Conservation (phyloP, 129 eudicot species). For the Kitagawia praeruptora region DNA sequence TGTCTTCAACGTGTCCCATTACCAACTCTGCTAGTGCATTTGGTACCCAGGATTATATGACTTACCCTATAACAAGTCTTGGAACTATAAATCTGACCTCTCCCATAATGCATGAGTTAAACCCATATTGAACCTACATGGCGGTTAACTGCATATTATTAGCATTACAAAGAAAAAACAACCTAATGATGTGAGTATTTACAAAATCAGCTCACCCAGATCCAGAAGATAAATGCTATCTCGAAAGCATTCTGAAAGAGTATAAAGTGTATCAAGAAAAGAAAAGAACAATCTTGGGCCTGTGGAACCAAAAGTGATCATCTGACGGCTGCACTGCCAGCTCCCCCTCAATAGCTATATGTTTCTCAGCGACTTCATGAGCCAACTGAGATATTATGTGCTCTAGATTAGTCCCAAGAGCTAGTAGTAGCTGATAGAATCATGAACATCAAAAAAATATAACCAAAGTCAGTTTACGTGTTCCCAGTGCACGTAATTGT, state of each 20-base stretch:
- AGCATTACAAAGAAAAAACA: background rate
- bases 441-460: too few relatives aligned
- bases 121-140: slow-evolving; percentile 66
- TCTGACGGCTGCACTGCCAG: slow-evolving; percentile 74
- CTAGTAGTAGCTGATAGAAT: too few relatives aligned
- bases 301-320: slow-evolving; percentile 81
- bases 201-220: background rate
- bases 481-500: too few relatives aligned
- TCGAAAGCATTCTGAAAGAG: too few relatives aligned
- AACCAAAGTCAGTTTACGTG: too few relatives aligned
- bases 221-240: too few relatives aligned
- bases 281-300: slow-evolving; percentile 59
- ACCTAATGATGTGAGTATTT: background rate
- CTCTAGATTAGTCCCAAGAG: too few relatives aligned
- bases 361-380: too few relatives aligned
- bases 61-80: slow-evolving; percentile 81
- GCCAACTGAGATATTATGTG: too few relatives aligned
- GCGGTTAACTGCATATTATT: background rate
- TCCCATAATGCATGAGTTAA: slow-evolving; percentile 91
- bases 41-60: background rate
- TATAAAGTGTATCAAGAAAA: slow-evolving; percentile 73
- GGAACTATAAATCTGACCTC: too few relatives aligned
- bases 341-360: too few relatives aligned
- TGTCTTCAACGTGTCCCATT: too few relatives aligned
- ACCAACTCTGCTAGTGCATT: background rate